Base-by-base conservation (phyloP, 1,284 basidiomycete genomes). In the Rhodofomes roseus region DNA sequence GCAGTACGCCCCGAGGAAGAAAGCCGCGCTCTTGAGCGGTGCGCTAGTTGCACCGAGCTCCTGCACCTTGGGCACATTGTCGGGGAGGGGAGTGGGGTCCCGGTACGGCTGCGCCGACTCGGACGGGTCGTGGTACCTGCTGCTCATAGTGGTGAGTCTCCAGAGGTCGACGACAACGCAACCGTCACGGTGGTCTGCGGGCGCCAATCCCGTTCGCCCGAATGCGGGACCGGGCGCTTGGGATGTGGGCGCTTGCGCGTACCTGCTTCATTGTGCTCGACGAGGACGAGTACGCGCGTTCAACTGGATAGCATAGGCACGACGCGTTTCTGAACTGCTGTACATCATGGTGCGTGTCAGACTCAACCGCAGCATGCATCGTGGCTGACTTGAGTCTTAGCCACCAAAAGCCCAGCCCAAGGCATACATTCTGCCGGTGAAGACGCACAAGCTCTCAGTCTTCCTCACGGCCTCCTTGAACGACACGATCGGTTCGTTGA, bases 1-100 rank as follows among this genome's bases (percentile, higher is more conserved):
- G 85, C 96, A 99, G 74, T 93, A 86, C 55, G 93, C 89, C 39
- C 95, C 97, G 73, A 99, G 90, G 81, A 98, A 98, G 85, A 98
- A 99, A 14, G 93, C 90, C 4, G 96, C 95, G 66, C 91, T 93
- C 82, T 99, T 98, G 68, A 99, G 80, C 4, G 97, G 97, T 57
- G 90, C 97, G 65, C 94, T 97, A 1, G 95, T 95, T 51, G 81
- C 83, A 57, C 96, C 97, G 55, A 99, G 78, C 78, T 99, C 97
- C 63, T 88, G 82, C 29, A 98, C 94, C 71, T 89, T 88, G 48
- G 96, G 95, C 27, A 94, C 75, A 56, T 83, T 74, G 53, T 80
- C 79, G 0, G 92, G 92, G 58, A 92, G 81, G 3, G 92, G 90
- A 25, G 90, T 87, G 2, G 88, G 87, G 67, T 91, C 89, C 63